Evolutionary conservation across 495 filamentous ascomycete genomes (phyloP).

Genomic region (Penicillium paxilli): DNA sequence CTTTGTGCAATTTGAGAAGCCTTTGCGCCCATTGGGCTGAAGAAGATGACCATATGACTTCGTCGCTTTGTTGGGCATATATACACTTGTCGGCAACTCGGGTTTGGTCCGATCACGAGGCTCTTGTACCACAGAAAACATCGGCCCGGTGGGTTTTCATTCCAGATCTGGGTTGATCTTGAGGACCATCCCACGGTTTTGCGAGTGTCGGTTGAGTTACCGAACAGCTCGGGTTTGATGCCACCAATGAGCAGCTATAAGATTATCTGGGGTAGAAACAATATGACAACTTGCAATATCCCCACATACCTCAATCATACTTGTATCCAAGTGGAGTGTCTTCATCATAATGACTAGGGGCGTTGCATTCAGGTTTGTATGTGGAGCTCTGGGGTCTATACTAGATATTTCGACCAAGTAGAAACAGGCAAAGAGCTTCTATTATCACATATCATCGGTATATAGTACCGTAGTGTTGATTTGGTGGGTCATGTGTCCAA

Average conservation of each 20-base stretch:
- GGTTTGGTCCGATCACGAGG: background rate
- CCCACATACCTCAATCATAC: too few species aligned
- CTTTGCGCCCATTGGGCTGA: background rate
- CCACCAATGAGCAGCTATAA: background rate
- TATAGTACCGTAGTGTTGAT: background rate
- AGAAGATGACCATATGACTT: background rate
- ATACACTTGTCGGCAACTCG: background rate
- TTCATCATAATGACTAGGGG: background rate
- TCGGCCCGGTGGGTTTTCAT: background rate
- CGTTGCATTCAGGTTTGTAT: background rate
- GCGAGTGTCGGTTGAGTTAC: background rate
- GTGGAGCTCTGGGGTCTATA: background rate
- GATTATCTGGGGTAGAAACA: background rate
- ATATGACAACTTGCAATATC: background rate
- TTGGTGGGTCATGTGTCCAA: background rate
- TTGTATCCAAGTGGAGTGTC: background rate
- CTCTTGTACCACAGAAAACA: background rate
- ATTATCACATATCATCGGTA: background rate
- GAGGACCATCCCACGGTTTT: background rate
- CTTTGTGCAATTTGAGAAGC: slow-evolving; percentile 36
- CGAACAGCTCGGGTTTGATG: background rate
- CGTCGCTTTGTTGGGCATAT: background rate
- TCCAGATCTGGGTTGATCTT: background rate
- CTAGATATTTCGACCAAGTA: background rate
- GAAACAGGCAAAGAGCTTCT: background rate